Percentiles rank a stretch among this genome's conserved stretches.
These are phyloP conservation scores for Lactarius hengduanensis DNA, from an alignment of 768 basidiomycete species.

Conservation along the genomic window DNA sequence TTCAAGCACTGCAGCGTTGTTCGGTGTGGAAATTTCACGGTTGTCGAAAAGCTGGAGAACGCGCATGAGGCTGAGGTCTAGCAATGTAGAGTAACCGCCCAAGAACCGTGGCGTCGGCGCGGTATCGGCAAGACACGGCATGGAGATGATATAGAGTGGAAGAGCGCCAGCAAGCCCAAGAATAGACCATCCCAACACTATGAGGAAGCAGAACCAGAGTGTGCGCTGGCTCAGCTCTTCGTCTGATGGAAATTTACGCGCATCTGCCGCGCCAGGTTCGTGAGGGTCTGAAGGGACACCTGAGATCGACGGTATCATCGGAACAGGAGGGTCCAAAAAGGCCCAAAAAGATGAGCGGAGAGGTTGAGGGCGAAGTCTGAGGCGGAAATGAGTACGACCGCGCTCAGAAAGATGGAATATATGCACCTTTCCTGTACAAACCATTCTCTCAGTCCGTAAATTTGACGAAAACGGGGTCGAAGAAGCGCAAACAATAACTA, in stretches of 20 bases:
- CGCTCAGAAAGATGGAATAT: neutral
- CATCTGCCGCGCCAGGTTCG: conserved; percentile 48
- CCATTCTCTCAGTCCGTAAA: conserved; percentile 76
- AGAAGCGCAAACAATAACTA: conserved; percentile 67
- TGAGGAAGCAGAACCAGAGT: conserved; percentile 62
- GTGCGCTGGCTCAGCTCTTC: conserved; percentile 71
- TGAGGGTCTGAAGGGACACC: conserved; percentile 56
- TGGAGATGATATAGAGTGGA: conserved; percentile 67
- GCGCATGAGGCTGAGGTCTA: conserved; percentile 75
- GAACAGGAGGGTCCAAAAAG: conserved; percentile 69
- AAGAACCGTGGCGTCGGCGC: conserved; percentile 44
- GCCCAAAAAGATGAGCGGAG: conserved; percentile 58
- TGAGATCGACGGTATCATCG: conserved; percentile 59
- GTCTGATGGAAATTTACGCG: conserved; percentile 67
- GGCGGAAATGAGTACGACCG: conserved; percentile 22
- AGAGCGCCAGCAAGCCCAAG: conserved; percentile 69
- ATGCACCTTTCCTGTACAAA: conserved; percentile 70
- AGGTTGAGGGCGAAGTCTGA: conserved; percentile 62
- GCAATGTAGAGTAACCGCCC: conserved; percentile 64
- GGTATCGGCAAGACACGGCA: conserved; percentile 63
- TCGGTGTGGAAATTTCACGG: conserved; percentile 36
- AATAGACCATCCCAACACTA: conserved; percentile 65
- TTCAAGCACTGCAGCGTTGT: conserved; percentile 40
- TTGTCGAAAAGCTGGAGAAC: conserved; percentile 62
- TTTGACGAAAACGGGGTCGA: conserved; percentile 66